Percentiles rank a stretch among this genome's conserved stretches.
Evolutionary conservation across 1,284 basidiomycete genomes (phyloP).

Genomic region (Lentinus polychrous): DNA sequence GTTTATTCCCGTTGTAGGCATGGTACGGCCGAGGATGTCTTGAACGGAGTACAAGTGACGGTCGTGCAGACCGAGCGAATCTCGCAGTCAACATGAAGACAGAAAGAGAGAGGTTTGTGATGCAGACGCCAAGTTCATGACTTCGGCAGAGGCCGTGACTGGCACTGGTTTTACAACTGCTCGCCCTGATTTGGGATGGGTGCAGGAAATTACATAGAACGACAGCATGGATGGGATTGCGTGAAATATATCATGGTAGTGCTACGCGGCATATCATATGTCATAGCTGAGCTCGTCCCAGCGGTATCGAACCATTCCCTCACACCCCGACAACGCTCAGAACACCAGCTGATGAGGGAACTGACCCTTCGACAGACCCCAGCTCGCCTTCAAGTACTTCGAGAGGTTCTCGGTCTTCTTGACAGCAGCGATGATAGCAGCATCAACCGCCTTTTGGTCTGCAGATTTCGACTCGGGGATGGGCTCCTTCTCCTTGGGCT

Average conservation of each 20-base stretch:
- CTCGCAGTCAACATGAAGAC: conserved; percentile 3
- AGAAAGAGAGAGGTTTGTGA: not conserved
- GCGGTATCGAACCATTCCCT: not conserved
- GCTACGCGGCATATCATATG: conserved; percentile 25
- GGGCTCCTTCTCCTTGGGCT: conserved; percentile 88
- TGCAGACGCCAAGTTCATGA: not conserved
- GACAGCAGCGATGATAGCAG: conserved; percentile 76
- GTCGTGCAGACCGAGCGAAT: conserved; percentile 6
- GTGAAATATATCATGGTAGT: conserved; percentile 21
- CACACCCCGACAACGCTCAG: conserved; percentile 35
- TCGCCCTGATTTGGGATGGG: not conserved
- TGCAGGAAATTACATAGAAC: conserved; percentile 1
- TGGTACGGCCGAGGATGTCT: conserved; percentile 3
- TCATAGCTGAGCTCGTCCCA: conserved; percentile 14
- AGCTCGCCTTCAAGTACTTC: conserved; percentile 93
- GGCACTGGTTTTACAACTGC: not conserved
- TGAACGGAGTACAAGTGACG: conserved; percentile 5
- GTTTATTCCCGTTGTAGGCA: not conserved
- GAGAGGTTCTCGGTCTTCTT: conserved; percentile 90
- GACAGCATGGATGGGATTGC: conserved; percentile 5
- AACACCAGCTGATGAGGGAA: conserved; percentile 86
- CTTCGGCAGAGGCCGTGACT: too few species aligned
- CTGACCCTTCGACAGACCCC: conserved; percentile 94
- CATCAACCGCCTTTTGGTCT: conserved; percentile 93
- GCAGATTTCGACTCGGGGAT: conserved; percentile 86